Base-by-base conservation (phyloP, 306 rosid species). In the Hylodesmum podocarpum region DNA sequence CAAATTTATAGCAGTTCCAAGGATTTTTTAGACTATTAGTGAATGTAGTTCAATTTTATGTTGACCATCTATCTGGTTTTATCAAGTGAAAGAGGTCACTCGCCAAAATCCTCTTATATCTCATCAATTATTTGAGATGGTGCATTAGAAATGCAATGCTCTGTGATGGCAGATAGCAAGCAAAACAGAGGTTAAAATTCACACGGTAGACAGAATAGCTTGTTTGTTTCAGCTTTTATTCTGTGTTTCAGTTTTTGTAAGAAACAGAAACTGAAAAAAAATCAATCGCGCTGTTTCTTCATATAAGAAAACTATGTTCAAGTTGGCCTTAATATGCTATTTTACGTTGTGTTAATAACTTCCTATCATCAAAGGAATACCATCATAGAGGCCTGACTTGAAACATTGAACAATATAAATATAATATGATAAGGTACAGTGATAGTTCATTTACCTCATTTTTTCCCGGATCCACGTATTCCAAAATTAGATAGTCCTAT, bases 61-160 rank as follows among this genome's bases (percentile, higher is more conserved):
- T 50, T 49, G 31, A 61, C 9, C 29, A n/a, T 61, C 25, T 62
- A 41, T 25, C 70, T 81, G 66, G 40, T 18, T 78, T 66, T 66
- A 55, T 50, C 5, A 29, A 39, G 27, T 15, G 61, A 46, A 78
- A 78, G 70, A 68, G 47, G 70, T 29, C 51, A 16, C 37, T n/a
- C n/a, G n/a, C 34, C 28, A 22, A n/a, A 44, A 58, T 58, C 51
- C 2, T 22, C 36, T 78, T 46, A n/a, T 59, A 46, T 74, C 49
- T 44, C 65, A 57, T 21, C 22, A 25, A 24, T 57, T 66, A 59
- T 66, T 58, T 67, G 18, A 67, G 37, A 57, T 36, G 31, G 13
- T 47, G 63, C 21, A 19, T 15, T 43, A 2, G 14, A 58, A 13
- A 53, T 59, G 72, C n/a, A 44, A 67, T 44, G 9, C 21, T 46